These are phyloP conservation scores for Leishmania braziliensis DNA, from an alignment of 208 protist species.

Conservation along the genomic window DNA sequence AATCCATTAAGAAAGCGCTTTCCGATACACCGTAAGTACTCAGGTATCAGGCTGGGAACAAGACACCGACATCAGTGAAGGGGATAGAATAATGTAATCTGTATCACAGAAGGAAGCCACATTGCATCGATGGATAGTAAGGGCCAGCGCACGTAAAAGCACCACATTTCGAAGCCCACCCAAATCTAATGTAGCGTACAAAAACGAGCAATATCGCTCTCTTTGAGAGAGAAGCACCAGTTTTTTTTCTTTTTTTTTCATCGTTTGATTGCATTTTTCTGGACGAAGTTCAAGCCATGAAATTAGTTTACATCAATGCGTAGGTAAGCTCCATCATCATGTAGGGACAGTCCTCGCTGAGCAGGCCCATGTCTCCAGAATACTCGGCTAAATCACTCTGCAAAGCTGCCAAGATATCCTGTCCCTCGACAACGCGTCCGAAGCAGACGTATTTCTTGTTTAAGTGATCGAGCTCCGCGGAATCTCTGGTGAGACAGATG, in stretches of 20 bases:
- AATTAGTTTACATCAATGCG: constrained; percentile 28
- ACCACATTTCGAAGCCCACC: neutral
- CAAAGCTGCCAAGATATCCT: constrained; percentile 46
- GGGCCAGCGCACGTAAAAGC: neutral
- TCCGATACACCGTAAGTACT: neutral
- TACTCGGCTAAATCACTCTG: constrained; percentile 44
- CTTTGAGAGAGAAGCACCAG: neutral
- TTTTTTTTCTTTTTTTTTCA: constrained; percentile 3
- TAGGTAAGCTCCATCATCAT: constrained; percentile 26
- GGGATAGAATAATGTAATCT: neutral
- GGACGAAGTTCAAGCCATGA: neutral
- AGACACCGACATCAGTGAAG: neutral
- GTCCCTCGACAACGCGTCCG: constrained; percentile 62
- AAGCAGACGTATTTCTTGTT: constrained; percentile 76
- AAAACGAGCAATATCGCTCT: neutral
- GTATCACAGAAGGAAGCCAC: neutral
- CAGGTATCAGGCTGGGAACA: neutral
- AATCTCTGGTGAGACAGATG: constrained; percentile 75
- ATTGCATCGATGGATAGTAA: neutral
- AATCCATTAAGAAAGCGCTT: constrained; percentile 9
- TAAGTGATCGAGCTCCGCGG: constrained; percentile 63
- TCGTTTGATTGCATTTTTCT: neutral
- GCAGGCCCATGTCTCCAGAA: constrained; percentile 49
- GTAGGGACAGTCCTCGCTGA: constrained; percentile 35
- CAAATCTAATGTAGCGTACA: neutral